Conservation (phyloP, 257 asterid species). For the Schizonepeta tenuifolia region DNA sequence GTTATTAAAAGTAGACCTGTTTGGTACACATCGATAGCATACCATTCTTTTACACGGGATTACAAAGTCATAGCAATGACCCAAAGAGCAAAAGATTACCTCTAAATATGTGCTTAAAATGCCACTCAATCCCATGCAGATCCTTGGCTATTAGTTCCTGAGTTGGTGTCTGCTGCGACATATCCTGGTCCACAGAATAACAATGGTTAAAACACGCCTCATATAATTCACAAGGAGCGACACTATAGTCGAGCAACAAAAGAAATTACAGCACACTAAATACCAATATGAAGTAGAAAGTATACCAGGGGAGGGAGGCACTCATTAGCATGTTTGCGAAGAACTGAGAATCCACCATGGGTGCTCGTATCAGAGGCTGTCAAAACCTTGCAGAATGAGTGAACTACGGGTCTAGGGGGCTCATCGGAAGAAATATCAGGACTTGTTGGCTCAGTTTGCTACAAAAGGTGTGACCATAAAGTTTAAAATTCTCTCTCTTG, state of each 20-base stretch:
- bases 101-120: constrained; percentile 77
- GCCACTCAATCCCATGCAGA: constrained; percentile 72
- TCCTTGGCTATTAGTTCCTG: constrained; percentile 78
- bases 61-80: not conserved
- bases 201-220: not conserved
- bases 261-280: not conserved
- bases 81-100: constrained; percentile 41
- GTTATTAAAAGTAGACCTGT: not conserved
- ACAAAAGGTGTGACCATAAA: constrained; percentile 27
- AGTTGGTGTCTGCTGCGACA: constrained; percentile 71
- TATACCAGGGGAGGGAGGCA: constrained; percentile 91
- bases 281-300: not conserved
- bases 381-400: constrained; percentile 86
- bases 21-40: not conserved
- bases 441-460: constrained; percentile 69
- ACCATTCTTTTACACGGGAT: not conserved
- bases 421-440: constrained; percentile 51
- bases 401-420: constrained; percentile 59
- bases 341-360: constrained; percentile 91
- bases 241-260: constrained; percentile 24
- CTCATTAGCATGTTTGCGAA: constrained; percentile 80
- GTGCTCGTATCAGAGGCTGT: constrained; percentile 93
- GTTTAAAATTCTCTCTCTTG: not conserved
- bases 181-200: constrained; percentile 50
- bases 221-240: not conserved